A percentile compares a stretch with the other conserved stretches of the same genome.
These are phyloP conservation scores for Paraleonurus japonicus DNA, from an alignment of 257 asterid species.

Conservation along the genomic window DNA sequence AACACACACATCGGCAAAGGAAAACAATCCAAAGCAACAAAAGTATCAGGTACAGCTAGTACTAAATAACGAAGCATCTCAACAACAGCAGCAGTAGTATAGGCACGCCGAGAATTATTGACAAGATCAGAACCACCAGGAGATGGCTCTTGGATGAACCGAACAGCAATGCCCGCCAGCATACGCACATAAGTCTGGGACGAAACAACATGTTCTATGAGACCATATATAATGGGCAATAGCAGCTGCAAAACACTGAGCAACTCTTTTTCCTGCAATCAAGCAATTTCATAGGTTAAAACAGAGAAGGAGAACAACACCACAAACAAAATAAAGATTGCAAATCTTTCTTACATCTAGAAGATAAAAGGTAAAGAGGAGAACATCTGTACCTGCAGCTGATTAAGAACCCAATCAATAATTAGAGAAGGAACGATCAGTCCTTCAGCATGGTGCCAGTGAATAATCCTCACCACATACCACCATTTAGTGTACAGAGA, in stretches of 20 bases:
- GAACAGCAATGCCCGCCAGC: conserved; percentile 69
- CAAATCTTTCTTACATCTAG: conserved; percentile 1
- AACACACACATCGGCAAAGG: conserved; percentile 72
- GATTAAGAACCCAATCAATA: conserved; percentile 96
- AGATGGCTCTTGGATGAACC: conserved; percentile 85
- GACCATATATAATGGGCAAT: conserved; percentile 88
- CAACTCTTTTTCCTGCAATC: conserved; percentile 77
- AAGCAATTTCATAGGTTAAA: conserved; percentile 24
- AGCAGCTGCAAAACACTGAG: conserved; percentile 87
- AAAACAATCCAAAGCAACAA: conserved; percentile 92
- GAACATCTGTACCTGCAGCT: conserved; percentile 72
- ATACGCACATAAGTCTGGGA: conserved; percentile 89
- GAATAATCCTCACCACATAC: conserved; percentile 91
- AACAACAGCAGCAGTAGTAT: conserved; percentile 86
- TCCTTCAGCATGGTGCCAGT: conserved; percentile 97
- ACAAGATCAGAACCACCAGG: conserved; percentile 99
- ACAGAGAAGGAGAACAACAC: conserved; percentile 24
- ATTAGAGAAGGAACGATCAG: conserved; percentile 81
- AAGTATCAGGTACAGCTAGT: conserved; percentile 92
- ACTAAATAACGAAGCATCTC: conserved; percentile 97
- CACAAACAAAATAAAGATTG: conserved; percentile 15
- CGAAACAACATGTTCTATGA: conserved; percentile 80
- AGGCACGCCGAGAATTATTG: conserved; percentile 90
- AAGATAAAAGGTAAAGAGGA: neutral
- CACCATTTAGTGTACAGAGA: conserved; percentile 94